phyloP scores from a whole-genome alignment of 495 filamentous ascomycete genomes.

The Cudoniella acicularis region DNA sequence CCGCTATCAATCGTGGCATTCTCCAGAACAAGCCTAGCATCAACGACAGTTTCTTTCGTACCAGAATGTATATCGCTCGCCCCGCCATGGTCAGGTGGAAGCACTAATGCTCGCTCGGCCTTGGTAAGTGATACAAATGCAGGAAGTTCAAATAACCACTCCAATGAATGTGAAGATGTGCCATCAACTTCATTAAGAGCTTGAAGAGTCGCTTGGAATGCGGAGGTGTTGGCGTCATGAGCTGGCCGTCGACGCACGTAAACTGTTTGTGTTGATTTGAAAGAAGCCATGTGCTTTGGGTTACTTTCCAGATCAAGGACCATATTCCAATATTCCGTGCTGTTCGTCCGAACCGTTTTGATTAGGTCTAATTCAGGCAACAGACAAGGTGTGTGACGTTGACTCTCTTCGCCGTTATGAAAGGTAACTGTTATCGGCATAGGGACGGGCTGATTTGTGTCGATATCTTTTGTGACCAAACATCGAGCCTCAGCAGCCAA shows the following conservation, averaged over 20 bases:
- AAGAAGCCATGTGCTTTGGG: slow-evolving; percentile 61
- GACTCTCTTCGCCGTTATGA: slow-evolving; percentile 38
- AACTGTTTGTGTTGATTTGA: slow-evolving; percentile 70
- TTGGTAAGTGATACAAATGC: slow-evolving; percentile 64
- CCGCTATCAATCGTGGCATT: slow-evolving; percentile 55
- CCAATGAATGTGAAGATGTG: slow-evolving; percentile 45
- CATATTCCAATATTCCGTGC: slow-evolving; percentile 80
- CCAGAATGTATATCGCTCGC: slow-evolving; percentile 44
- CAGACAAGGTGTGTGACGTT: slow-evolving; percentile 66
- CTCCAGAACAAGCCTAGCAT: slow-evolving; percentile 70
- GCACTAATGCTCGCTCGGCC: slow-evolving; percentile 70
- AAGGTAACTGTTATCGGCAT: slow-evolving; percentile 62
- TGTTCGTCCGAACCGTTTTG: slow-evolving; percentile 58
- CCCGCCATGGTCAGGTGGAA: slow-evolving; percentile 53
- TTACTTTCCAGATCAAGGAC: slow-evolving; percentile 72
- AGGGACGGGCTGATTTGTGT: slow-evolving; percentile 71
- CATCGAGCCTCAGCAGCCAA: slow-evolving; percentile 88
- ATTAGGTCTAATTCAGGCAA: slow-evolving; percentile 76
- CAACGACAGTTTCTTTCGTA: slow-evolving; percentile 64
- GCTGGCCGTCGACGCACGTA: slow-evolving; percentile 76
- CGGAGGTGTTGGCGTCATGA: slow-evolving; percentile 59
- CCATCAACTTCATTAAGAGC: slow-evolving; percentile 53
- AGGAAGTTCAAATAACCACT: slow-evolving; percentile 72
- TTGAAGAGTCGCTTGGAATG: slow-evolving; percentile 72
- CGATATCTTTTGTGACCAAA: slow-evolving; percentile 78